Percentiles rank a stretch among this genome's conserved stretches.
Conservation (phyloP, 495 filamentous ascomycete species). For the Aspergillus homomorphus region DNA sequence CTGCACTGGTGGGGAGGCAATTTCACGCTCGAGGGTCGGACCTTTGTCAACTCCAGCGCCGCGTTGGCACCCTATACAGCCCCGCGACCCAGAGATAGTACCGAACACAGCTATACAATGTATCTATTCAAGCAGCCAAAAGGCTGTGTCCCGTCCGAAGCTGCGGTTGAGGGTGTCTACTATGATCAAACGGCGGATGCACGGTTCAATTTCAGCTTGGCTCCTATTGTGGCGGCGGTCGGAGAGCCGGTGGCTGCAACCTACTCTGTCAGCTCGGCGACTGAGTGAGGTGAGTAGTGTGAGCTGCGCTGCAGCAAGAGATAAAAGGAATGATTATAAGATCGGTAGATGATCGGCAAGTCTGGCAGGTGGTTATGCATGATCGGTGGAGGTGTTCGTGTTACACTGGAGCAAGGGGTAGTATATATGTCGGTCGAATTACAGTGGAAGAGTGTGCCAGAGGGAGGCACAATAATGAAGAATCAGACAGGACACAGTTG, state of each 20-base stretch:
- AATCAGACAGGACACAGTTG: too few species aligned
- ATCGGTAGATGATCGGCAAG: too few species aligned
- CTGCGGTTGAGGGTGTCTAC: neutral
- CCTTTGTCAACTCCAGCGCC: neutral
- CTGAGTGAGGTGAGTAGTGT: neutral
- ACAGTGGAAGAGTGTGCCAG: too few species aligned
- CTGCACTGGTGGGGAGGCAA: conserved; percentile 1
- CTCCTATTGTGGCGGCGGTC: neutral
- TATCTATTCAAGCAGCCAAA: neutral
- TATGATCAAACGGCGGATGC: neutral
- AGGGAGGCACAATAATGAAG: too few species aligned
- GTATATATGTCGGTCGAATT: too few species aligned
- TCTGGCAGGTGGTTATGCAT: too few species aligned
- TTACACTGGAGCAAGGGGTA: too few species aligned
- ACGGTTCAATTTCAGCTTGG: neutral
- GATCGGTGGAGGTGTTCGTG: too few species aligned
- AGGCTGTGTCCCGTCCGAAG: neutral
- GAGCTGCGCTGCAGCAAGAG: too few species aligned
- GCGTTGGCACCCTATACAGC: neutral
- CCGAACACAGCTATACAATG: neutral
- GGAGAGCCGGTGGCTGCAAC: neutral
- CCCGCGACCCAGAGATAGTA: neutral
- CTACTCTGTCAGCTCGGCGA: neutral
- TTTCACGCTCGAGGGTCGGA: neutral
- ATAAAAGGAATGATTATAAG: too few species aligned